These are phyloP conservation scores for Trichoderma arundinaceum DNA, from an alignment of 2,329 filamentous ascomycete species.

Conservation along the genomic window DNA sequence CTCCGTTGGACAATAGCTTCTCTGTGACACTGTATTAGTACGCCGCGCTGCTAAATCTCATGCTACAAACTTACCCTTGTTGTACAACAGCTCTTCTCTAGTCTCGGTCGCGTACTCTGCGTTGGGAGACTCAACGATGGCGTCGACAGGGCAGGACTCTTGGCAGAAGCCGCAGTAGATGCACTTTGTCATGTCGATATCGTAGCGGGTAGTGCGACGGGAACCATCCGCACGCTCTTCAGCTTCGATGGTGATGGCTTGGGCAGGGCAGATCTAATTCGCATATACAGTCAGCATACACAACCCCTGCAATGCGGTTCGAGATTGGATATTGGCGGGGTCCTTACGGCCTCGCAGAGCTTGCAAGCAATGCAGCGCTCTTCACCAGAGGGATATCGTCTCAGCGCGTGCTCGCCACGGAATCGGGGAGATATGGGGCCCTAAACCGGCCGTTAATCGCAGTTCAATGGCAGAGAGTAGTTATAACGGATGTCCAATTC, in stretches of 20 bases:
- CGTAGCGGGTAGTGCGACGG: constrained; percentile 93
- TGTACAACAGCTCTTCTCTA: constrained; percentile 94
- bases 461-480: constrained; percentile 6
- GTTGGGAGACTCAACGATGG: constrained; percentile 72
- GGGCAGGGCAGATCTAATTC: constrained; percentile 82
- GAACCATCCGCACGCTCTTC: constrained; percentile 97
- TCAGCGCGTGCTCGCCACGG: constrained; percentile 95
- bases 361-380: constrained; percentile 99
- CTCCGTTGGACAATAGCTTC: constrained; percentile 86
- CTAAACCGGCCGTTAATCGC: constrained; percentile 45
- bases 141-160: constrained; percentile 97
- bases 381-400: constrained; percentile 95
- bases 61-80: constrained; percentile 67
- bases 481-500: constrained; percentile 7
- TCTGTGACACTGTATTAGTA: constrained; percentile 52
- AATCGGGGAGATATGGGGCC: constrained; percentile 97
- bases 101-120: constrained; percentile 69
- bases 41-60: neutral
- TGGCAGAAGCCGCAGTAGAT: constrained; percentile 99
- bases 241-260: constrained; percentile 98
- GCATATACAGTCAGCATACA: neutral
- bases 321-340: constrained; percentile 1
- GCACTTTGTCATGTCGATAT: constrained; percentile 99
- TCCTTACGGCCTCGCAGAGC: constrained; percentile 83
- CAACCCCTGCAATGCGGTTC: constrained; percentile 2